Percentiles rank a stretch among this genome's conserved stretches.
These are phyloP conservation scores for Rugonectria rugulosa DNA, from an alignment of 2,329 filamentous ascomycete genomes.

Conservation along the genomic window DNA sequence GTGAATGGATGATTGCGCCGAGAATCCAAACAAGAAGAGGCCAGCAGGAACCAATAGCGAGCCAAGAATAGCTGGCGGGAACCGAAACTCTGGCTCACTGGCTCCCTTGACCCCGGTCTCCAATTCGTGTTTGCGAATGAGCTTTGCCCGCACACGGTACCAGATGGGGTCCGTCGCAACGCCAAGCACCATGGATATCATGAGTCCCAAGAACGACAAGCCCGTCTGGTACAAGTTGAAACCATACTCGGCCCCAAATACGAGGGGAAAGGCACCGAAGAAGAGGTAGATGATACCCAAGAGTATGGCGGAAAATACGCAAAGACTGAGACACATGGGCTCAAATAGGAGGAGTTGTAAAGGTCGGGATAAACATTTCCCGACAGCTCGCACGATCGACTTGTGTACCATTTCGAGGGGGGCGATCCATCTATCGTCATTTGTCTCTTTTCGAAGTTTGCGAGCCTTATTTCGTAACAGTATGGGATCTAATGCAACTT, in stretches of 20 bases:
- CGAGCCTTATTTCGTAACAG: conserved; percentile 77
- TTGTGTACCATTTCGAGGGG: conserved; percentile 77
- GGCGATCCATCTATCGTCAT: conserved; percentile 78
- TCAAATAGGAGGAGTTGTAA: conserved; percentile 82
- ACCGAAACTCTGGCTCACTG: conserved; percentile 85
- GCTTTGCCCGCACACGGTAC: conserved; percentile 63
- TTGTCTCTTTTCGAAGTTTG: conserved; percentile 74
- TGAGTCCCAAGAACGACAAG: conserved; percentile 76
- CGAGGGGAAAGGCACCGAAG: conserved; percentile 85
- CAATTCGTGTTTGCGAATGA: conserved; percentile 62
- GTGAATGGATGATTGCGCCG: conserved; percentile 75
- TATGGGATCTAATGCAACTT: conserved; percentile 63
- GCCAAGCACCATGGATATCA: conserved; percentile 72
- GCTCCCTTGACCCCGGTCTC: conserved; percentile 61
- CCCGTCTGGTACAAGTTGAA: conserved; percentile 83
- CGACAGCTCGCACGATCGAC: conserved; percentile 70
- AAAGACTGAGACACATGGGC: conserved; percentile 85
- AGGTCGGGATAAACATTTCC: conserved; percentile 69
- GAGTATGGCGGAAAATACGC: conserved; percentile 83
- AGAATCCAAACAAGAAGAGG: conserved; percentile 91
- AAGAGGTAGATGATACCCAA: conserved; percentile 89
- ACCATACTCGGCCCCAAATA: conserved; percentile 77
- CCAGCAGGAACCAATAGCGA: conserved; percentile 79
- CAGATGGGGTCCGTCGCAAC: conserved; percentile 71
- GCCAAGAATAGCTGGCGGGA: conserved; percentile 79